Evolutionary conservation across 176 grass and related monocot genomes (phyloP), one percentile per base, ranked within the genome.

Genomic region (Olyra latifolia): DNA sequence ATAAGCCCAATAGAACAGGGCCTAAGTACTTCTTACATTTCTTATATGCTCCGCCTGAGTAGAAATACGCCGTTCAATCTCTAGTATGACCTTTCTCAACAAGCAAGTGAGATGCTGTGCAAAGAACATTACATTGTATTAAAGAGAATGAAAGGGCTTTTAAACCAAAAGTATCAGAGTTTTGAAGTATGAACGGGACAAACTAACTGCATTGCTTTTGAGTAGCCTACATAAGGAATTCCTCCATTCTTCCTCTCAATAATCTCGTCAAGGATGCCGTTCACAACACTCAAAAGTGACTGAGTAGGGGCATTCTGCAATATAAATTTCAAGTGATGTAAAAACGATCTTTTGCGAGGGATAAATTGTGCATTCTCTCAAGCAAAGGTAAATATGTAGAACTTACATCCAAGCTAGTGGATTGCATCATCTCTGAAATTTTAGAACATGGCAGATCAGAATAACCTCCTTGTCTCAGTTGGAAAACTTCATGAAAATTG

Each of bases 201-300:
- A 92, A 92, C 83, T 88, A 91, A 91, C 89, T 91, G 85, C 76
- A 84, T 88, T 88, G 49, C 80, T 83, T 90, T 84, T 87, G 62
- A 86, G 75, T 79, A 88, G 86, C 88, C 83, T 94, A 94, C 92
- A 88, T 91, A 85, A 80, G 92, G 88, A 73, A 91, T 88, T 88
- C 91, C 88, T 76, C 80, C 92, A 69, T 74, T 94, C 76, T 88
- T 91, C 72, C 72, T 94, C 71, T 88, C 88, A 77, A 94, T 86
- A 63, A 90, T 81, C 87, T 86, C 88, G 44, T 94, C 88, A 78
- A 94, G 86, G 78, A 91, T 84, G 27, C 59, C 71, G 81, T 91
- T 94, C 53, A 84, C 86, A 78, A 94, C 81, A 72, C 83, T 86
- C 81, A 94, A 35, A 83, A 94, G 92, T 81, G 92, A 91, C 72